Evolutionary conservation across 495 filamentous ascomycete genomes (phyloP).

Genomic region (Rostrohypoxylon terebratum): DNA sequence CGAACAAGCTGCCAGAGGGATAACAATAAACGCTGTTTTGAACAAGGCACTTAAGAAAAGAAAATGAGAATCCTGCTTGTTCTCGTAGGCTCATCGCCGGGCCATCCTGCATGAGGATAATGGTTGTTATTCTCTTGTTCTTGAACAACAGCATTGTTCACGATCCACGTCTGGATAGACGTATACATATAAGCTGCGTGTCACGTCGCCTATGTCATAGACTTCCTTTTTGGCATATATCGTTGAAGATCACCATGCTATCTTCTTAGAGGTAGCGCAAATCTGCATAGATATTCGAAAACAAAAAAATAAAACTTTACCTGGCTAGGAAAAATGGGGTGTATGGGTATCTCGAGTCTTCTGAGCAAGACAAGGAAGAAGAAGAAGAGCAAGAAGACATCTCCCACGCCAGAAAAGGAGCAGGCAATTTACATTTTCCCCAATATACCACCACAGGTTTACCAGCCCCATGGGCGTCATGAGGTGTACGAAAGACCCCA

Average conservation of each 20-base stretch:
- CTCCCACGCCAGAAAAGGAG: neutral
- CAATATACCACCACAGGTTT: neutral
- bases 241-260: neutral
- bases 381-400: neutral
- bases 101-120: neutral
- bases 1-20: neutral
- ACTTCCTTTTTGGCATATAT: neutral
- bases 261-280: slow-evolving; percentile 10
- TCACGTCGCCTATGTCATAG: neutral
- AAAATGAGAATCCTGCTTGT: neutral
- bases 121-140: neutral
- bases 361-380: neutral
- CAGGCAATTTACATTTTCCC: neutral
- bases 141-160: slow-evolving; percentile 15
- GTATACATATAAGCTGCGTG: neutral
- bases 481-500: neutral
- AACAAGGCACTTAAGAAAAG: slow-evolving; percentile 18
- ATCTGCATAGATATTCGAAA: neutral
- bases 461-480: neutral
- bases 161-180: neutral
- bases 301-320: neutral
- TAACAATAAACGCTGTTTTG: neutral
- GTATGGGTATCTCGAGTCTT: slow-evolving; percentile 1
- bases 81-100: neutral
- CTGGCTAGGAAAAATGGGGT: neutral